Conservation (phyloP, 169 alveolate genomes). For the Theileria parva region DNA sequence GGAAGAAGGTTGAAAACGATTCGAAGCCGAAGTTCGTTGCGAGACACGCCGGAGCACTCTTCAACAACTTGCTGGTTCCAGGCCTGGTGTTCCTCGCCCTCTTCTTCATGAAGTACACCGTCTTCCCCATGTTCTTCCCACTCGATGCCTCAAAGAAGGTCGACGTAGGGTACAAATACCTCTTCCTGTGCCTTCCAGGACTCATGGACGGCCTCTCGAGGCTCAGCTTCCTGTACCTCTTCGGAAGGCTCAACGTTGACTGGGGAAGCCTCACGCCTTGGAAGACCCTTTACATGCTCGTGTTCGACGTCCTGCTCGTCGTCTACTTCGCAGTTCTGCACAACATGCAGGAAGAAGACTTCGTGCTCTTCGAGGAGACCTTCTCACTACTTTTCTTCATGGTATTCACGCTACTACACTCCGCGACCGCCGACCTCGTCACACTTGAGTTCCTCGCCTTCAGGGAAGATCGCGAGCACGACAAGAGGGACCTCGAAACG, state of each 20-base stretch:
- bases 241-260: neutral
- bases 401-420: neutral
- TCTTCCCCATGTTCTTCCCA: conserved; percentile 7
- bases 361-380: conserved; percentile 3
- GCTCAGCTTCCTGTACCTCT: conserved; percentile 4
- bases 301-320: neutral
- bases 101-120: conserved; percentile 1
- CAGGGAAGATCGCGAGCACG: neutral
- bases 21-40: neutral
- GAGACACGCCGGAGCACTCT: conserved; percentile 6
- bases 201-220: neutral
- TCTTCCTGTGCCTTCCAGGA: conserved; percentile 1
- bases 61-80: conserved; percentile 2
- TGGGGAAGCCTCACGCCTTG: conserved; percentile 1
- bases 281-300: conserved; percentile 5
- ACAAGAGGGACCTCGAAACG: conserved; percentile 1
- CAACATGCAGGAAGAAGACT: conserved; percentile 8
- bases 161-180: neutral
- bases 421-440: conserved; percentile 8
- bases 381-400: conserved; percentile 7
- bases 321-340: neutral
- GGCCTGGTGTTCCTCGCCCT: conserved; percentile 4
- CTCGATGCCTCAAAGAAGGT: conserved; percentile 3
- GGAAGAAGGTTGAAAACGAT: conserved; percentile 2
- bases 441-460: neutral